Conservation (phyloP, 2,329 filamentous ascomycete species). For the Botrytis byssoidea region DNA sequence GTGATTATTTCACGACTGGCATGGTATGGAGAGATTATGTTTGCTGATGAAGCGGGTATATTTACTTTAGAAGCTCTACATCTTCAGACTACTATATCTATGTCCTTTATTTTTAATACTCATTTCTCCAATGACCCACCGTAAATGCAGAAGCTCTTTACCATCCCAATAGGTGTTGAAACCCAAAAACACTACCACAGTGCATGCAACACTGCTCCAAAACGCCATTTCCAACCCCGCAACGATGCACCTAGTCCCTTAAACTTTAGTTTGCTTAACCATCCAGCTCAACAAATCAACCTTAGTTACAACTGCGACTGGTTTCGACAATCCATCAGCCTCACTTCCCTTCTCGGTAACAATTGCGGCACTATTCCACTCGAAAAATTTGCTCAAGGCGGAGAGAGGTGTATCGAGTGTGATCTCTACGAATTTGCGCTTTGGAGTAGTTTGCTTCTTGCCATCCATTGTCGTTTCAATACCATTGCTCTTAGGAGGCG, state of each 20-base stretch:
- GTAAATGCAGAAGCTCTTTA: not conserved
- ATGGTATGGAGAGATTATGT: not conserved
- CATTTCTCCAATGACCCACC: not conserved
- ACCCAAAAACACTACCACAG: not conserved
- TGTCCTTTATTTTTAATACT: not conserved
- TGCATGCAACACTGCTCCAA: not conserved
- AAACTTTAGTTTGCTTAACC: slow-evolving; percentile 60
- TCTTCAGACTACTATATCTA: not conserved
- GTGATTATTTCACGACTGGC: not conserved
- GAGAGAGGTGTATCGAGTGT: slow-evolving; percentile 83
- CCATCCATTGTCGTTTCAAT: slow-evolving; percentile 32
- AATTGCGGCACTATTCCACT: slow-evolving; percentile 96
- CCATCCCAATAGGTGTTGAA: slow-evolving; percentile 13
- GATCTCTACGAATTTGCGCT: slow-evolving; percentile 86
- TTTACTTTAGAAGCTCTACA: not conserved
- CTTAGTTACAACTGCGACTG: slow-evolving; percentile 90
- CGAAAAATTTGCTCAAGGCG: slow-evolving; percentile 86
- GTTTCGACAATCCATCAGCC: slow-evolving; percentile 60
- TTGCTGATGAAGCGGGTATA: slow-evolving; percentile 1
- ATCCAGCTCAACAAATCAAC: slow-evolving; percentile 93
- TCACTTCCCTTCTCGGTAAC: slow-evolving; percentile 72
- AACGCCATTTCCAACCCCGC: slow-evolving; percentile 3
- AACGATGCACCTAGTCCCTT: not conserved
- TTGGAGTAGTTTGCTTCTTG: slow-evolving; percentile 45
- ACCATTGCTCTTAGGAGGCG: slow-evolving; percentile 37